A percentile compares a stretch with the other conserved stretches of the same genome.
Evolutionary conservation across 2,329 filamentous ascomycete genomes (phyloP).

Genomic region (Xenoacremonium recifei): DNA sequence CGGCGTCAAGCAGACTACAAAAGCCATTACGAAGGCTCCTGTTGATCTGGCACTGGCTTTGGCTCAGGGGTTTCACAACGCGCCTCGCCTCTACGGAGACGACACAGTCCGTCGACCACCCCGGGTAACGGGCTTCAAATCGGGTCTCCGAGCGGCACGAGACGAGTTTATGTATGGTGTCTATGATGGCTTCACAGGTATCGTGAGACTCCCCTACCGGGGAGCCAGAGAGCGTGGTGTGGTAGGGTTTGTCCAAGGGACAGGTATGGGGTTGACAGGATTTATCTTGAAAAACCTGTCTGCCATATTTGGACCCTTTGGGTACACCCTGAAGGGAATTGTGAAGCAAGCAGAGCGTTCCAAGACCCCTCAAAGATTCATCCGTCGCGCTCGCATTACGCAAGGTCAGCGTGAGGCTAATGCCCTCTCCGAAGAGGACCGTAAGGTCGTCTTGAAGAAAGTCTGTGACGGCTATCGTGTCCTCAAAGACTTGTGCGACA

Average conservation of each 20-base stretch:
- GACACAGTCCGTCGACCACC: constrained; percentile 63
- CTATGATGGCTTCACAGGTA: constrained; percentile 63
- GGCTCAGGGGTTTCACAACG: constrained; percentile 70
- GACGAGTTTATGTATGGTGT: constrained; percentile 62
- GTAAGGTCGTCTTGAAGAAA: constrained; percentile 23
- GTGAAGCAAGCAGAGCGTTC: constrained; percentile 57
- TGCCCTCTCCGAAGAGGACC: constrained; percentile 33
- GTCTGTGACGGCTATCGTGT: constrained; percentile 32
- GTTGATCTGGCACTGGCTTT: constrained; percentile 61
- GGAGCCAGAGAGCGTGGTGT: constrained; percentile 55
- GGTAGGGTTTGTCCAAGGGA: constrained; percentile 48
- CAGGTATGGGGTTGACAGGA: constrained; percentile 62
- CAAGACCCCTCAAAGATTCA: constrained; percentile 50
- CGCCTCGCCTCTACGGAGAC: constrained; percentile 68
- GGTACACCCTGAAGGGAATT: constrained; percentile 63
- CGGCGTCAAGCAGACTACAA: constrained; percentile 49
- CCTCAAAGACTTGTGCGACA: constrained; percentile 30
- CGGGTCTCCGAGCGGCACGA: constrained; percentile 60
- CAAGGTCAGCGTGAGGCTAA: constrained; percentile 52
- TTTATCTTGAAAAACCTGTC: constrained; percentile 64
- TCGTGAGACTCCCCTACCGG: constrained; percentile 58
- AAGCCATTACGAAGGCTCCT: constrained; percentile 54
- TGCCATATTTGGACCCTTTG: constrained; percentile 58
- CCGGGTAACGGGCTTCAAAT: constrained; percentile 63
- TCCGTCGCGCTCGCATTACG: constrained; percentile 57